Evolutionary conservation across 2,329 filamentous ascomycete species (phyloP), one percentile per base, ranked within the genome.

Genomic region (Fusarium virguliforme): DNA sequence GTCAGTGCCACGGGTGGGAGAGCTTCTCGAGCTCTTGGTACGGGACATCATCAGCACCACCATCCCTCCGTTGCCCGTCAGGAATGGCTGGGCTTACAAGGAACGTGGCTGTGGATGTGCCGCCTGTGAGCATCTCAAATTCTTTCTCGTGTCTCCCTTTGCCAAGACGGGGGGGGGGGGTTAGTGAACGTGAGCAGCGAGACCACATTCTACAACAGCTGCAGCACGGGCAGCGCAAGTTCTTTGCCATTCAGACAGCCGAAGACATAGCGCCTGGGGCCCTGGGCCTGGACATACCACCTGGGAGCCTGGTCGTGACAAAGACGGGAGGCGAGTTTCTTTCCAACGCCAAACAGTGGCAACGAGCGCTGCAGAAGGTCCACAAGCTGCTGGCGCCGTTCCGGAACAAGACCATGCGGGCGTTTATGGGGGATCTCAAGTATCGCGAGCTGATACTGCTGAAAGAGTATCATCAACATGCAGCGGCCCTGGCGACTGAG

Each of bases 361-460:
- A 24, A 12, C 32, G 13, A 18, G 6, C 34, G 10, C 38, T 28
- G 40, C 15, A 28, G 26, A 4, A 32, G 10, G 18, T 51, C 15
- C 34, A n/a, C 32, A 26, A 15, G 3, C 10, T 57, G 6, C n/a
- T 43, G 9, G 7, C 35, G 4, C 62, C 55, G 34, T 32, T 67
- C 3, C 26, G 53, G 8, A 38, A 40, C 18, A 26, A 38, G 6
- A 46, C 60, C 9, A 60, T 65, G 62, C 35, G 22, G 10, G 50
- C 28, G 22, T 38, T 22, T 22, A 48, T 70, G 41, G 67, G 59
- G 3, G 40, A 58, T 4, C 48, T 64, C 24, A 50, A 40, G 12
- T 69, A 70, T 22, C 41, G 50, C 8, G 54, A 66, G 26, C 24
- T 70, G 22, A 30, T 69, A 18, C 30, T 69, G 22, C 18, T 70